Conservation (phyloP, 176 grass and related monocot genomes). For the Musa schizocarpa region DNA sequence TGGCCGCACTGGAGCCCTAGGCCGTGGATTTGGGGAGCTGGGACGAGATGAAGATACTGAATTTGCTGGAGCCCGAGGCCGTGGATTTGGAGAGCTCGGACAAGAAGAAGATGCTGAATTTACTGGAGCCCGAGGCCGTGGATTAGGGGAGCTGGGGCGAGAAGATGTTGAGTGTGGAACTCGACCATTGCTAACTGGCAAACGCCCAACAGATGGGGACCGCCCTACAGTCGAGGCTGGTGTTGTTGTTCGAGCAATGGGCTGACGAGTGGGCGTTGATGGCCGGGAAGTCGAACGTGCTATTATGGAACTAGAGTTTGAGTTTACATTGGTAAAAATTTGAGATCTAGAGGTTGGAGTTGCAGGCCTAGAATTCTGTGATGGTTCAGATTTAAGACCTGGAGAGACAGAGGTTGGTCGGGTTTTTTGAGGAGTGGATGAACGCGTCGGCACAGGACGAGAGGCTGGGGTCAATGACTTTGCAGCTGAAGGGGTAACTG, state of each 20-base stretch:
- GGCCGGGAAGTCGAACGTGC: conserved; percentile 48
- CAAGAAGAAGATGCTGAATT: conserved; percentile 52
- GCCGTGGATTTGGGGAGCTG: conserved; percentile 33
- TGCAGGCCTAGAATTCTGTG: conserved; percentile 59
- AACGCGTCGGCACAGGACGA: conserved; percentile 39
- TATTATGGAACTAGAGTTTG: conserved; percentile 33
- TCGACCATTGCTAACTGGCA: conserved; percentile 28
- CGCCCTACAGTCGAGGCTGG: conserved; percentile 31
- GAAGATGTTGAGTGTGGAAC: background rate
- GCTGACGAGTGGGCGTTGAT: conserved; percentile 56
- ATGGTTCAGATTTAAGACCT: conserved; percentile 29
- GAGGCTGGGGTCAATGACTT: conserved; percentile 41
- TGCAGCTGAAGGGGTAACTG: conserved; percentile 33
- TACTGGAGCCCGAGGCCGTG: conserved; percentile 28
- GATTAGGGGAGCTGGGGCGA: conserved; percentile 53
- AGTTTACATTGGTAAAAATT: conserved; percentile 33
- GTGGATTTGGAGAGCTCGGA: conserved; percentile 67
- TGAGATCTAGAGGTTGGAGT: conserved; percentile 51
- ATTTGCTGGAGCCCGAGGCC: conserved; percentile 24
- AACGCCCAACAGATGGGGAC: conserved; percentile 59
- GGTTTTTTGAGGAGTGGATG: conserved; percentile 59
- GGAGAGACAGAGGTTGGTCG: conserved; percentile 21
- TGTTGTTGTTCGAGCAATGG: conserved; percentile 27
- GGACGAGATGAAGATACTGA: conserved; percentile 56
- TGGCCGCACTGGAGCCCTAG: conserved; percentile 52